Percentiles rank a stretch among this genome's conserved stretches.
These are phyloP conservation scores for Diaporthe citriasiana DNA, from an alignment of 2,329 filamentous ascomycete genomes.

Conservation along the genomic window DNA sequence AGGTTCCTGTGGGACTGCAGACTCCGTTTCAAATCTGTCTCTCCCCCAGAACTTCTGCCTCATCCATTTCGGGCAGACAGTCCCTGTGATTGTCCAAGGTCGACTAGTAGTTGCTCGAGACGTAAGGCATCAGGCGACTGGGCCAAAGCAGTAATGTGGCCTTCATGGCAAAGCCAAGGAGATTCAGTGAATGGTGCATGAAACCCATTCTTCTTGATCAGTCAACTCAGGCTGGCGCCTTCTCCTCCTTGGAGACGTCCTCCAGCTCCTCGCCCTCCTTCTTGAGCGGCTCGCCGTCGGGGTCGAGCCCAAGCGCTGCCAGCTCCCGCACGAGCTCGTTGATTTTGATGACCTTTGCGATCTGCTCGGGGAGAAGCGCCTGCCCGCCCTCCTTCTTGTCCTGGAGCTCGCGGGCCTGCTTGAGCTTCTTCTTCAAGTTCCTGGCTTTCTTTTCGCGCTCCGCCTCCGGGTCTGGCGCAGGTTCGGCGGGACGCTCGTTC, in stretches of 20 bases:
- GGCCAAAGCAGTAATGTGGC: neutral
- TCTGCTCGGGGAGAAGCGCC: slow-evolving; percentile 89
- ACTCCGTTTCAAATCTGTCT: neutral
- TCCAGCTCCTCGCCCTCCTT: slow-evolving; percentile 34
- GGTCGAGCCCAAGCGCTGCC: slow-evolving; percentile 85
- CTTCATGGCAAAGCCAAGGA: neutral
- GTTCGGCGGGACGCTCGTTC: slow-evolving; percentile 37
- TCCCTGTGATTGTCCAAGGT: neutral
- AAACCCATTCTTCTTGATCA: neutral
- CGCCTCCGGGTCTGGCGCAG: slow-evolving; percentile 73
- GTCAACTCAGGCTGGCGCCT: slow-evolving; percentile 38
- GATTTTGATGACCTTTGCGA: slow-evolving; percentile 98
- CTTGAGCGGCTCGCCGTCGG: slow-evolving; percentile 73
- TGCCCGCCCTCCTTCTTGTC: slow-evolving; percentile 92
- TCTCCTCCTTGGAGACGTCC: slow-evolving; percentile 35
- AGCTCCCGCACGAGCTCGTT: slow-evolving; percentile 92
- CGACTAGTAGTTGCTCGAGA: neutral
- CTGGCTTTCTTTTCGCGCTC: slow-evolving; percentile 94
- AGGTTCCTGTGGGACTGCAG: neutral
- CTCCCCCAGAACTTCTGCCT: neutral
- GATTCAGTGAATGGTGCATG: neutral
- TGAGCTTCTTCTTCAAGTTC: slow-evolving; percentile 93
- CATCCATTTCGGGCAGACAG: too few species aligned
- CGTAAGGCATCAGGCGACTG: neutral
- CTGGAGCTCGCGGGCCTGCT: slow-evolving; percentile 91